Evolutionary conservation across 352 stramenopile genomes (phyloP), one percentile per base, ranked within the genome.

Genomic region (Phytophthora citrophthora): DNA sequence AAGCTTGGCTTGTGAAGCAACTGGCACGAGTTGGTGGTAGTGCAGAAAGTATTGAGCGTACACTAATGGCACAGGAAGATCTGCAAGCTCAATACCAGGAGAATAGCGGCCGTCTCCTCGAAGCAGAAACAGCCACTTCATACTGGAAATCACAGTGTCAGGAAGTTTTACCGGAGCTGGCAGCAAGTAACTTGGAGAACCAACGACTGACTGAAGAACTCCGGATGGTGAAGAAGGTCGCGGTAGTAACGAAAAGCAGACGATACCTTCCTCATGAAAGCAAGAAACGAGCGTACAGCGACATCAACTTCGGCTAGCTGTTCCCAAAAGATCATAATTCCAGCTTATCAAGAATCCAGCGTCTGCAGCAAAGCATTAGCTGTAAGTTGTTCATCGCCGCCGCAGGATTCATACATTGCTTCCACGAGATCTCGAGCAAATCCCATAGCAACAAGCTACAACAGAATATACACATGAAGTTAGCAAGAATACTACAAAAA

Each of bases 401-500:
- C 75, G 39, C 83, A 92, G 2, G 79, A 90, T 53, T 90, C 83
- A 64, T 87, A 88, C 34, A 93, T 72, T 0, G 66, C 57, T 15
- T 63, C 46, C 0, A 86, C 79, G 45, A 90, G 65, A 55, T 90
- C 79, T 11, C 47, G 59, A 11, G 54, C 60, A 52, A 93, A 93
- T 0, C 83, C 83, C 76, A 93, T 86, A 2, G 71, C 65, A 9
- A 70, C 61, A 31, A 93, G 71, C 83, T 92, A 43, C 39, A 65
- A 3, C 43, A 59, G 52, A n/a, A 4, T 51, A 18, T 1, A 29
- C 47, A 49, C 16, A 34, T 4, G 29, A 56, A 52, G 34, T 67
- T 61, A 64, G 16, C 26, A 54, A n/a, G 11, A 54, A 31, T 10
- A 64, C 29, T 34, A 18, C 15, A 48, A 46, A 20, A 34, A 16